Base-by-base conservation (phyloP, 345 rosid species). In the Nephelium lappaceum region DNA sequence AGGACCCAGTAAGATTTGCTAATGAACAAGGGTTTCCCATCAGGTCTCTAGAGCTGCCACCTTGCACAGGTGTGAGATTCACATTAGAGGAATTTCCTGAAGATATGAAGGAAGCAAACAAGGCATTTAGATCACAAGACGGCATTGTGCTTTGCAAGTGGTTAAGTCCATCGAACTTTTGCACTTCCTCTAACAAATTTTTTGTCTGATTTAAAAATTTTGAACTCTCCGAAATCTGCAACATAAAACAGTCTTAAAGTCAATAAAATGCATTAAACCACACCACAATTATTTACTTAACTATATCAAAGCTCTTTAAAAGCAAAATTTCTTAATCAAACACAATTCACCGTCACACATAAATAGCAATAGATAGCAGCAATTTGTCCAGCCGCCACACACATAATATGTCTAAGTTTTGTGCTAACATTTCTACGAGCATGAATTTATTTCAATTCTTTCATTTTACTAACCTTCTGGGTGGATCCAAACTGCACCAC, bases 401-500 rank as follows among this genome's bases (percentile, higher is more conserved):
- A 15, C n/a, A 23, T 2, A 72, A 6, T 7, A 58, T 11, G 3
- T 21, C 27, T 66, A 36, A 11, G 10, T 58, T 57, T 64, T 4
- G 3, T 6, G 6, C 18, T 73, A 18, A 25, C 49, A 25, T 47
- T 24, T 53, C 39, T 41, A 24, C 55, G 18, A 65, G 14, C 12
- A 10, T 10, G 49, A 71, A 74, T 39, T 47, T 68, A 39, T 51
- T 49, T 77, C 69, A 27, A 42, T 31, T 75, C 27, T 61, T 53
- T 63, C 42, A 14, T 4, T 18, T 11, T 47, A 80, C 94, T 78
- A 81, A 95, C 99, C 98, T 92, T 91, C 65, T 77, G 81, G 74
- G 81, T 83, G 67, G 99, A 91, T 84, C 99, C 99, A 75, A 95
- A 87, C 84, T 89, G 97, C 69, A 92, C 49, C 66, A 95, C 97